Evolutionary conservation across 164 flowering plant genomes (phyloP), one percentile per base, ranked within the genome.

Genomic region (Annona cherimola): DNA sequence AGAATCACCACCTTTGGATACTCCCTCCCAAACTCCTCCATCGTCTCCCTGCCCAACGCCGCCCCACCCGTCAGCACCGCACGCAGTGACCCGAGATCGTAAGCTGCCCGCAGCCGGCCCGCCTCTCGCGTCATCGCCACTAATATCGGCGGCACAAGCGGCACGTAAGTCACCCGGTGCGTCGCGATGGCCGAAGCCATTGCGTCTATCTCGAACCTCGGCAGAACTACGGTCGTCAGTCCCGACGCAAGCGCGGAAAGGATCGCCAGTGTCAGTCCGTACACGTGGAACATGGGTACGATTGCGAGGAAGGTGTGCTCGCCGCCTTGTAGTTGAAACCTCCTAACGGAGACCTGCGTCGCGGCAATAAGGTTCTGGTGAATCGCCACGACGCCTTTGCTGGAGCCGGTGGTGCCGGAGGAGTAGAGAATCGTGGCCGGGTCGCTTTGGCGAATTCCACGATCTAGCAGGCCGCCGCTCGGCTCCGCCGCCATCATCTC

Each of bases 221-320:
- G 76, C 19, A 89, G 84, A 3, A 88, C 83, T 39, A 89, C 78
- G 19, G 87, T 57, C 16, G 91, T 85, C 14, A 87, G 79, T 20
- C 90, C 94, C 1, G 83, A 74, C 4, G 89, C 86, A 46, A 85
- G 80, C 12, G 84, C 66, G 1, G 87, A 87, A 19, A 80, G 73
- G 4, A 84, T 88, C 65, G 88, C 86, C 35, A 79, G 84, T 0
- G 78, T 89, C 14, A 92, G 63, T 35, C 97, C 97, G 86, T 90
- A 94, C 74, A 94, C 85, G 82, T 94, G 98, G 67, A 92, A 94
- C 97, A 94, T 92, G 0, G 98, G 98, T 2, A 94, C 89, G 1
- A 92, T 89, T 75, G 95, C 88, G 67, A 94, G 70, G 81, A 87
- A 87, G 0, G 75, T 81, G 35, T 83, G 79, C 3, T 72, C 78